Base-by-base conservation (phyloP, 768 basidiomycete species). In the Termitomyces sp. region DNA sequence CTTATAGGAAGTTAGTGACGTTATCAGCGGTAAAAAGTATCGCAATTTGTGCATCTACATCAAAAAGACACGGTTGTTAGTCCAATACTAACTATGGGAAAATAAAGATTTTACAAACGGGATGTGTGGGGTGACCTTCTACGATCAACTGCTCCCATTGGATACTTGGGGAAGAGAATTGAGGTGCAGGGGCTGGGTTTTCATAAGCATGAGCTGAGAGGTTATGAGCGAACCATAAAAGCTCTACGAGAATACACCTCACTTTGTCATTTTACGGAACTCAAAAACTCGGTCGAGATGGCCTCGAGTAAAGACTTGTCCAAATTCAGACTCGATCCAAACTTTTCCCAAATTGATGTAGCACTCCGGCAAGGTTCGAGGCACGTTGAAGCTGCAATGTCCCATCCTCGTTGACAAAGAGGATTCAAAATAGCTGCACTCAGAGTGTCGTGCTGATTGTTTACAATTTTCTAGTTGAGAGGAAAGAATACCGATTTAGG, bases 81-180 rank as follows among this genome's bases (percentile, higher is more conserved):
- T 9, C 32, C 40, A 14, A 44, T 36, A 54, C 40, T 14, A 38
- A 16, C 7, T 30, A 32, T 30, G 24, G 35, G 12, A 13, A 24
- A 16, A 24, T 1, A 12, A 30, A 20, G n/a, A 22, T 42, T n/a
- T 24, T 14, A 62, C 73, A 58, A 61, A 82, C 83, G 16, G 83
- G 82, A 66, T 85, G 83, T 0, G 79, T 83, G 4, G 82, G 81
- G 64, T 85, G 83, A 0, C 82, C 81, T 65, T 84, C 82, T 20
- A 83, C 79, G 30, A 84, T 81, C 2, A 81, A 82, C 63, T 83
- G 80, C 58, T 85, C 82, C 83, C 83, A 85, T 36, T 73, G 77
- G 13, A 85, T 77, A 55, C 81, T 83, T 0, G 79, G 65, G 24
- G 78, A 80, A 4, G 66, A 58, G 42, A 82, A 77, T 6, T 70